Evolutionary conservation across 2,329 filamentous ascomycete genomes (phyloP), one percentile per base, ranked within the genome.

Genomic region (Talaromyces sp.): DNA sequence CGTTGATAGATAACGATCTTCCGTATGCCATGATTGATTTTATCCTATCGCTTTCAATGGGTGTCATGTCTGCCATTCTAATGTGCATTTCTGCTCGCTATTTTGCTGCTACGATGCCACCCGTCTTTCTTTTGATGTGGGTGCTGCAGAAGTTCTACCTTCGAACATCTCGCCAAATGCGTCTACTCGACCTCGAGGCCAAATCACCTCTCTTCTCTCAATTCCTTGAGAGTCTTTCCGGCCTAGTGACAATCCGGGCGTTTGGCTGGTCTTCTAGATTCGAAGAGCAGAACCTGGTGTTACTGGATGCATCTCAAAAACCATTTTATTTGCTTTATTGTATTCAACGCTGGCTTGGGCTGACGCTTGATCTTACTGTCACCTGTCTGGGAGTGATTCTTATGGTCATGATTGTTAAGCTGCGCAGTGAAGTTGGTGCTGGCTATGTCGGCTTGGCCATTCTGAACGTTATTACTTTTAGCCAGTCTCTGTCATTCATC

Each of bases 121-220:
- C 86, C 0, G 69, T 88, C 3, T 66, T 81, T 8, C 73, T 70
- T 0, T 66, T 82, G 0, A 65, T 88, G 1, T 88, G 82, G 65
- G 64, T 78, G 1, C 72, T 88, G 0, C 86, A 88, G 65, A 83
- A 79, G 60, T 80, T 87, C 58, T 89, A 89, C 69, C 78, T 89
- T 1, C 79, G 84, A 0, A 89, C 86, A 0, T 88, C 86, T 1
- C 77, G 86, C 0, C 87, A 89, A 71, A 72, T 89, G 11, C 81
- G 87, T 58, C 78, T 87, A 22, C 72, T 89, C 5, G 87, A 89
- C 53, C 79, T 89, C 0, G 87, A 89, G 71, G 81, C 84, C 1
- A 88, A 88, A 69, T 83, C 83, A 1, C 86, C 86, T 0, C 74
- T 88, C 0, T 87, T 85, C 76, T 84, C 79, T 22, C 77, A 87